These are phyloP conservation scores for Xylogone sp. DNA, from an alignment of 2,329 filamentous ascomycete species.

Conservation along the genomic window DNA sequence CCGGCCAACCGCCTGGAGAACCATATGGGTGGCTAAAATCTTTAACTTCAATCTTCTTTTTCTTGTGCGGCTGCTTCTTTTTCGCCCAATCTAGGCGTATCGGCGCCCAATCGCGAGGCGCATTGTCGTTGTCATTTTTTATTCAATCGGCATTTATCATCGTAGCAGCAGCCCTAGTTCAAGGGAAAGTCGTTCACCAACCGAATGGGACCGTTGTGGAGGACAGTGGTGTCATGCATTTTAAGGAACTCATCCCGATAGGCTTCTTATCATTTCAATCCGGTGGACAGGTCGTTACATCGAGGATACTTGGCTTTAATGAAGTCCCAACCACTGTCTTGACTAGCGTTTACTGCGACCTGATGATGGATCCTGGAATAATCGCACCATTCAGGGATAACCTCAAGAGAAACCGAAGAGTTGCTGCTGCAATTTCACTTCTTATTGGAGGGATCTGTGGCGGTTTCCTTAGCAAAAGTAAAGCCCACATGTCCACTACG, in stretches of 20 bases:
- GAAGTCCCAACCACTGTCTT: conserved; percentile 74
- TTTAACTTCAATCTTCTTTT: conserved; percentile 48
- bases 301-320: conserved; percentile 64
- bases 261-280: conserved; percentile 63
- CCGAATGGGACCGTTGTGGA: conserved; percentile 28
- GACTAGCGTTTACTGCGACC: conserved; percentile 77
- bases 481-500: conserved; percentile 45
- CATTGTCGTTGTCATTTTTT: conserved; percentile 45
- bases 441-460: conserved; percentile 50
- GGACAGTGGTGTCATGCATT: conserved; percentile 26
- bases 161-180: conserved; percentile 48
- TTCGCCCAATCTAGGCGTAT: conserved; percentile 35
- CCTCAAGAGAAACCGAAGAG: conserved; percentile 48
- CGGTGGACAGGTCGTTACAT: conserved; percentile 74
- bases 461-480: conserved; percentile 49
- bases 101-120: conserved; percentile 35
- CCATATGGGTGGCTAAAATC: conserved; percentile 51
- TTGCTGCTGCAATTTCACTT: conserved; percentile 46
- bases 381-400: conserved; percentile 37
- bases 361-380: conserved; percentile 64
- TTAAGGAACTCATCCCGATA: conserved; percentile 41
- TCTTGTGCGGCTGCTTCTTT: conserved; percentile 49
- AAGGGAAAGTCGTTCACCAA: conserved; percentile 41
- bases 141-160: conserved; percentile 48
- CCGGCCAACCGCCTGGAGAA: conserved; percentile 44